phyloP scores from a whole-genome alignment of 352 stramenopile genomes.

The Globisporangium abappressorium region DNA sequence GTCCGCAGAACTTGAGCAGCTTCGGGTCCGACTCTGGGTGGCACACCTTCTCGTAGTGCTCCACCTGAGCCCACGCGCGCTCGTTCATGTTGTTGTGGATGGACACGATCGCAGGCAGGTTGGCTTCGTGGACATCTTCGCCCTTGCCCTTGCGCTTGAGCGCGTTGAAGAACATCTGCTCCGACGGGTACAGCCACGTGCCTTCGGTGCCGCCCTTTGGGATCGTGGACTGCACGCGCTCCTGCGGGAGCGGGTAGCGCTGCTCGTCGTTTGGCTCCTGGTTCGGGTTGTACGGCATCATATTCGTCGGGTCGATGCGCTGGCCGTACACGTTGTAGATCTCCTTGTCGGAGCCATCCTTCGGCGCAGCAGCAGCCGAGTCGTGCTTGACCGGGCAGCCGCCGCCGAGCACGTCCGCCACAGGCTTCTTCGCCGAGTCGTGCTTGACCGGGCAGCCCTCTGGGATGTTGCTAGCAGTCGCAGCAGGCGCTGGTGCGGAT shows the following conservation, averaged over 20 bases:
- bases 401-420: conserved; percentile 25
- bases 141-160: conserved; percentile 97
- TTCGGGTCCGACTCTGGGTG: conserved; percentile 82
- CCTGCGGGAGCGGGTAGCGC: conserved; percentile 86
- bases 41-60: conserved; percentile 96
- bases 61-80: conserved; percentile 95
- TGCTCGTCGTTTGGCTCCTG: conserved; percentile 92
- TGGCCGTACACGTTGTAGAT: conserved; percentile 98
- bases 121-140: conserved; percentile 93
- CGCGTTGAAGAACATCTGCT: conserved; percentile 99
- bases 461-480: conserved; percentile 19
- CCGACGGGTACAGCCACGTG: conserved; percentile 98
- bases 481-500: conserved; percentile 6
- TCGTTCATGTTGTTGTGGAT: conserved; percentile 99
- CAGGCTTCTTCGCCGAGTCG: conserved; percentile 27
- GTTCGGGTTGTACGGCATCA: conserved; percentile 97
- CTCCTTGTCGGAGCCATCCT: conserved; percentile 31
- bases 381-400: conserved; percentile 60
- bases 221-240: conserved; percentile 95
- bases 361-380: background rate
- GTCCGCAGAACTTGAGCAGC: conserved; percentile 96
- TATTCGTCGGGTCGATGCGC: conserved; percentile 96
- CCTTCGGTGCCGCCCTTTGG: conserved; percentile 93
- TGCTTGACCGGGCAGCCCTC: conserved; percentile 75
- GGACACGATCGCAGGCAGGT: conserved; percentile 95